These are phyloP conservation scores for Hygrocybe coccinea DNA, from an alignment of 768 basidiomycete species.

Conservation along the genomic window DNA sequence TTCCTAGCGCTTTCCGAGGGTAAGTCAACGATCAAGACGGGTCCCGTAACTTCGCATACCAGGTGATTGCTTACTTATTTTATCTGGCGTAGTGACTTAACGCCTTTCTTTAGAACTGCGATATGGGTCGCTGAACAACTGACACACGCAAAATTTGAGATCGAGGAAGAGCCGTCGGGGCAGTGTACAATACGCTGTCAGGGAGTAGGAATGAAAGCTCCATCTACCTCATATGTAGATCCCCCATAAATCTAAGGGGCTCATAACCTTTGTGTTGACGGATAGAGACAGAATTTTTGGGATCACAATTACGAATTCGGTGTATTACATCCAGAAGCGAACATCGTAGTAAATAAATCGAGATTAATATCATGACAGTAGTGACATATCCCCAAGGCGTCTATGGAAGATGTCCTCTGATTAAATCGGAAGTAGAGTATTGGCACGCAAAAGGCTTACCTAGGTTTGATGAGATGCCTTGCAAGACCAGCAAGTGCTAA, in stretches of 20 bases:
- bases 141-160: constrained; percentile 58
- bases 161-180: constrained; percentile 39
- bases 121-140: constrained; percentile 70
- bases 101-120: constrained; percentile 43
- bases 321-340: not conserved
- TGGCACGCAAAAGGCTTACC: constrained; percentile 40
- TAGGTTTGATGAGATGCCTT: constrained; percentile 88
- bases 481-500: constrained; percentile 86
- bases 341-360: not conserved
- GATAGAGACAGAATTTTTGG: too few species aligned
- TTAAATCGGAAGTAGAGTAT: constrained; percentile 10
- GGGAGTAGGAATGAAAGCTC: constrained; percentile 55
- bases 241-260: too few species aligned
- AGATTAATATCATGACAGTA: constrained; percentile 70
- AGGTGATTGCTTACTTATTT: constrained; percentile 33
- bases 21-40: constrained; percentile 49
- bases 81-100: not conserved
- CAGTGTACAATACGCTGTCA: constrained; percentile 51
- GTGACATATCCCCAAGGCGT: constrained; percentile 81
- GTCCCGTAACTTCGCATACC: constrained; percentile 65
- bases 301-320: not conserved
- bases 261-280: too few species aligned
- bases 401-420: constrained; percentile 36
- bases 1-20: constrained; percentile 72
- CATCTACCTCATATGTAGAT: constrained; percentile 2